Conservation (phyloP, 805 yeast genomes). For the Cyberlindnera sargentensis region DNA sequence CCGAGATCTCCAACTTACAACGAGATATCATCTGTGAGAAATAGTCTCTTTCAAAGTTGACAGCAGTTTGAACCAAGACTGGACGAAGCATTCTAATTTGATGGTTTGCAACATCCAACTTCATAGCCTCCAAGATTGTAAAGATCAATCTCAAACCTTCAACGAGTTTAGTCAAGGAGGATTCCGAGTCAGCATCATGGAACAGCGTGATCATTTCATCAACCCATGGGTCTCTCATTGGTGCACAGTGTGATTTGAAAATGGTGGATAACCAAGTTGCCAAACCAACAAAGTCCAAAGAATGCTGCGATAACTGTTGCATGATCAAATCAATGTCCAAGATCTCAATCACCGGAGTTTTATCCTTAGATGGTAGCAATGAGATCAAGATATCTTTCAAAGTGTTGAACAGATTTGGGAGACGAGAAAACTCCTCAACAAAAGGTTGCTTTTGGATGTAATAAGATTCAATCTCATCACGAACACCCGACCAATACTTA, state of each 20-base stretch:
- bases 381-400: slow-evolving; percentile 67
- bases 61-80: slow-evolving; percentile 76
- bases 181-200: slow-evolving; percentile 30
- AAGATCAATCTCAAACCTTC: slow-evolving; percentile 74
- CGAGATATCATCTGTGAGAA: slow-evolving; percentile 60
- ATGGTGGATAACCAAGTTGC: slow-evolving; percentile 69
- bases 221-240: slow-evolving; percentile 90
- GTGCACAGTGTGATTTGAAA: slow-evolving; percentile 89
- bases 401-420: slow-evolving; percentile 72
- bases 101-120: slow-evolving; percentile 90
- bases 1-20: slow-evolving; percentile 22
- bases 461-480: slow-evolving; percentile 52
- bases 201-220: slow-evolving; percentile 58
- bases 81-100: slow-evolving; percentile 85
- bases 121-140: slow-evolving; percentile 87
- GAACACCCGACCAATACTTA: slow-evolving; percentile 76
- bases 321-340: slow-evolving; percentile 69
- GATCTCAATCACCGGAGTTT: slow-evolving; percentile 56
- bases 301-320: slow-evolving; percentile 65
- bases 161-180: slow-evolving; percentile 41
- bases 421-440: slow-evolving; percentile 12
- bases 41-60: slow-evolving; percentile 83
- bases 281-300: slow-evolving; percentile 66
- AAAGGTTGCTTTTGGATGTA: slow-evolving; percentile 6
- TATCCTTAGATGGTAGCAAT: slow-evolving; percentile 72